A percentile compares a stretch with the other conserved stretches of the same genome.
These are phyloP conservation scores for Phytophthora rubi DNA, from an alignment of 352 stramenopile species.

Conservation along the genomic window DNA sequence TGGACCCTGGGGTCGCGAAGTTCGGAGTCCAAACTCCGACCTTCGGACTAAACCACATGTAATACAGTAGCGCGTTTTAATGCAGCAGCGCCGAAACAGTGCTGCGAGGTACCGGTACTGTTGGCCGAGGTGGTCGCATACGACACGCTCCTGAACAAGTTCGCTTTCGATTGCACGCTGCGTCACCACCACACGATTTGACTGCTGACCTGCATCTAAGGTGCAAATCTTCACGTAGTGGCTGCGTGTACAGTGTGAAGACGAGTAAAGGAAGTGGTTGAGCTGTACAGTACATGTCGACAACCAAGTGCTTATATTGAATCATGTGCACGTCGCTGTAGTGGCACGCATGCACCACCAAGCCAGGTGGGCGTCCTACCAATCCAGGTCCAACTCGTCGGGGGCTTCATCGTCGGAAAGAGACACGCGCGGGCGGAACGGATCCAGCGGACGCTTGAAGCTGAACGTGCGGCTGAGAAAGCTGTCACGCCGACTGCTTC, in stretches of 20 bases:
- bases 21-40: no score
- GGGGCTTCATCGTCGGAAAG: constrained; percentile 27
- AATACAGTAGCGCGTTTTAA: no score
- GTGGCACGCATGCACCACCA: constrained; percentile 9
- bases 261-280: no score
- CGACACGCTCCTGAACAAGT: constrained; percentile 6
- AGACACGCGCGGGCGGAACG: constrained; percentile 29
- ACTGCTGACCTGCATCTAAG: constrained; percentile 14
- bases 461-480: constrained; percentile 34
- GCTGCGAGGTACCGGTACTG: background rate
- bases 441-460: constrained; percentile 28
- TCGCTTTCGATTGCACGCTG: constrained; percentile 10
- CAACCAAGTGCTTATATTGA: constrained; percentile 27
- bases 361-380: constrained; percentile 9
- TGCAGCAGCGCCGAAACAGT: no score
- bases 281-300: no score
- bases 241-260: background rate
- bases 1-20: no score
- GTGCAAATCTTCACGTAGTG: constrained; percentile 13
- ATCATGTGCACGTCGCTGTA: background rate
- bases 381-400: constrained; percentile 33
- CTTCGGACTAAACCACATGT: no score
- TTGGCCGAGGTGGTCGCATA: background rate
- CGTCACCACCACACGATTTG: constrained; percentile 7
- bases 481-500: constrained; percentile 28